phyloP scores from a whole-genome alignment of 2,329 filamentous ascomycete genomes.

The Cyphellophora attinorum region DNA sequence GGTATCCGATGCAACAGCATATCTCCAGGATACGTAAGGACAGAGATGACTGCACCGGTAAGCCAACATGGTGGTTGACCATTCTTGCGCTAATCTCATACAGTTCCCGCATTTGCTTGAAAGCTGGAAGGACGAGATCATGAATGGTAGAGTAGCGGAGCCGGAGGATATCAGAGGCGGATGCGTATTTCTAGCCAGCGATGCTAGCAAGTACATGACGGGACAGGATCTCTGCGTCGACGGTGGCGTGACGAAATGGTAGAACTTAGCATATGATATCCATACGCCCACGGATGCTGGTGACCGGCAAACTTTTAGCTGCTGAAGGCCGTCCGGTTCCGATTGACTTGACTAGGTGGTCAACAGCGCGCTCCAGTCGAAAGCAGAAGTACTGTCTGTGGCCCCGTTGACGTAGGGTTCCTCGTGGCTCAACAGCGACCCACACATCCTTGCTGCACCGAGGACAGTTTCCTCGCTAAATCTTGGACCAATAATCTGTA shows the following conservation, averaged over 20 bases:
- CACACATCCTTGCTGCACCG: constrained; percentile 26
- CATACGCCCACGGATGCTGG: too few species aligned
- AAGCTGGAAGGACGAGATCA: constrained; percentile 40
- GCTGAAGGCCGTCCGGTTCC: too few species aligned
- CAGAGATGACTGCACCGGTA: constrained; percentile 26
- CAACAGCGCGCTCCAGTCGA: background rate
- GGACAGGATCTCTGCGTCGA: constrained; percentile 38
- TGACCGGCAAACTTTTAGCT: too few species aligned
- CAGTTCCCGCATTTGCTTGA: constrained; percentile 38
- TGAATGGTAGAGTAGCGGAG: constrained; percentile 37
- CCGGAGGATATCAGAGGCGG: constrained; percentile 42
- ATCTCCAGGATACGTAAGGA: constrained; percentile 31
- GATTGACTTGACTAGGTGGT: too few species aligned
- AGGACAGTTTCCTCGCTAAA: constrained; percentile 49
- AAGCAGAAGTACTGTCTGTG: too few species aligned
- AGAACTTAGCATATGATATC: too few species aligned
- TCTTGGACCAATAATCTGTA: constrained; percentile 44
- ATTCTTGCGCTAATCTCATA: constrained; percentile 11
- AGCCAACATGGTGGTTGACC: constrained; percentile 5
- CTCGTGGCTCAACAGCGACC: constrained; percentile 7
- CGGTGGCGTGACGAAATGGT: constrained; percentile 25
- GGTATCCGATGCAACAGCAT: constrained; percentile 33
- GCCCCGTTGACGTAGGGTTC: too few species aligned
- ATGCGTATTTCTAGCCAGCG: constrained; percentile 39
- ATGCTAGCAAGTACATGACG: constrained; percentile 37